These are phyloP conservation scores for Rhizophagus clarus DNA, from an alignment of 192 early-diverging fungal genomes.

Conservation along the genomic window DNA sequence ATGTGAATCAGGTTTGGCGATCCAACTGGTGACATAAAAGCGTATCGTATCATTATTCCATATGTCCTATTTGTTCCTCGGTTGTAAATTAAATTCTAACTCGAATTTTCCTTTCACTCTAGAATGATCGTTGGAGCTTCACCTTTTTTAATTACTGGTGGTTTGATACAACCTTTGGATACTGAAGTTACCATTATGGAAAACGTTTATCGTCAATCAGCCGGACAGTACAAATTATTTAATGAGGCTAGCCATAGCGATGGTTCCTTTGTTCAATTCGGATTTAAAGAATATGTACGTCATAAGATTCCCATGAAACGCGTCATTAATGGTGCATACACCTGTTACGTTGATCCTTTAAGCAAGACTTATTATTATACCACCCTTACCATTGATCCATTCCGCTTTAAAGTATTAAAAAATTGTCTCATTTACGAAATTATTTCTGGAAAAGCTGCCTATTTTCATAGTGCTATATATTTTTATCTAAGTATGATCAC, in stretches of 20 bases:
- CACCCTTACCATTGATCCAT: not conserved
- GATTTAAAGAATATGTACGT: conserved; percentile 21
- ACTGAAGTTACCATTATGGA: not conserved
- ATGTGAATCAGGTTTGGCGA: not conserved
- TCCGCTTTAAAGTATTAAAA: conserved; percentile 16
- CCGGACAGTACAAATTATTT: conserved; percentile 18
- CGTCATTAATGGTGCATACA: conserved; percentile 10
- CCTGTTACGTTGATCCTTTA: conserved; percentile 7
- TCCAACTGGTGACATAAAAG: conserved; percentile 14
- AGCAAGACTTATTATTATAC: conserved; percentile 20
- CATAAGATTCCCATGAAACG: conserved; percentile 23
- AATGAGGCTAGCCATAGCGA: not conserved
- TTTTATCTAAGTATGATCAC: conserved; percentile 22
- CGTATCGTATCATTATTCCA: not conserved
- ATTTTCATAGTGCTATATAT: conserved; percentile 10
- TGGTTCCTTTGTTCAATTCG: not conserved
- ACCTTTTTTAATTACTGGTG: conserved; percentile 11
- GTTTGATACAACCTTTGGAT: conserved; percentile 10
- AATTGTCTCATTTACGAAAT: conserved; percentile 18
- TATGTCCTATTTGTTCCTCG: not conserved
- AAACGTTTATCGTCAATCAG: conserved; percentile 24
- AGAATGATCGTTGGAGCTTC: not conserved
- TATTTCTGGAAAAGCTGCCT: conserved; percentile 14
- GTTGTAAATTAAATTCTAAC: not conserved
- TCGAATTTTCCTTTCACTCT: not conserved